phyloP scores from a whole-genome alignment of 768 basidiomycete species.

The Megacollybia marginata region DNA sequence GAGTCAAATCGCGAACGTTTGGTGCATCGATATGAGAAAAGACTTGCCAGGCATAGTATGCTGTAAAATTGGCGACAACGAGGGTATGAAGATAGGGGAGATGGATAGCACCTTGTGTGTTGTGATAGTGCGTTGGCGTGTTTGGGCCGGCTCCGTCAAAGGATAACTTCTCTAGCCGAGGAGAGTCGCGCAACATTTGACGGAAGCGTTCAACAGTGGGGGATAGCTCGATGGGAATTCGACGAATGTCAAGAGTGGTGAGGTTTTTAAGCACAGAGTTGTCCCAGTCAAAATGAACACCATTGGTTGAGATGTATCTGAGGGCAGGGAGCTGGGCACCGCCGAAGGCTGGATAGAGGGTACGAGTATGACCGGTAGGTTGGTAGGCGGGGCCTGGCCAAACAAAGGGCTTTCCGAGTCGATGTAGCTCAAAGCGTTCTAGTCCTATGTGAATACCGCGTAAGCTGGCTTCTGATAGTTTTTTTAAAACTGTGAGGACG shows the following conservation, averaged over 20 bases:
- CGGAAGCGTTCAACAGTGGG: slow-evolving; percentile 47
- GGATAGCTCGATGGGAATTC: slow-evolving; percentile 43
- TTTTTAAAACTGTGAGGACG: slow-evolving; percentile 41
- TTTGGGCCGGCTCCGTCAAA: slow-evolving; percentile 59
- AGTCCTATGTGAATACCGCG: slow-evolving; percentile 32
- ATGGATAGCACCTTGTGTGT: slow-evolving; percentile 27
- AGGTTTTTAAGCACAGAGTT: slow-evolving; percentile 42
- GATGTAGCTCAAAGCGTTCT: slow-evolving; percentile 63
- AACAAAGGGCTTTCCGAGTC: slow-evolving; percentile 38
- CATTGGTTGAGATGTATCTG: slow-evolving; percentile 45
- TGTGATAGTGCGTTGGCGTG: slow-evolving; percentile 16
- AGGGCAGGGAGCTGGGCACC: slow-evolving; percentile 39
- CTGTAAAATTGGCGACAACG: slow-evolving; percentile 48
- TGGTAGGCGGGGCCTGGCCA: slow-evolving; percentile 36
- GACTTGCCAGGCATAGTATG: slow-evolving; percentile 39
- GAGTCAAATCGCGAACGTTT: slow-evolving; percentile 46
- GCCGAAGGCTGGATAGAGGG: slow-evolving; percentile 40
- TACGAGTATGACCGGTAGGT: slow-evolving; percentile 21
- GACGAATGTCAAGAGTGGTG: slow-evolving; percentile 57
- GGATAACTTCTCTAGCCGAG: slow-evolving; percentile 44
- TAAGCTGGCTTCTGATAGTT: slow-evolving; percentile 24
- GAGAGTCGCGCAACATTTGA: slow-evolving; percentile 40
- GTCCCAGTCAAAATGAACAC: slow-evolving; percentile 56
- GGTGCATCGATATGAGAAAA: slow-evolving; percentile 48
- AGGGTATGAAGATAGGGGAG: slow-evolving; percentile 46